phyloP scores from a whole-genome alignment of 169 alveolate genomes.

The Eimeria maxima region DNA sequence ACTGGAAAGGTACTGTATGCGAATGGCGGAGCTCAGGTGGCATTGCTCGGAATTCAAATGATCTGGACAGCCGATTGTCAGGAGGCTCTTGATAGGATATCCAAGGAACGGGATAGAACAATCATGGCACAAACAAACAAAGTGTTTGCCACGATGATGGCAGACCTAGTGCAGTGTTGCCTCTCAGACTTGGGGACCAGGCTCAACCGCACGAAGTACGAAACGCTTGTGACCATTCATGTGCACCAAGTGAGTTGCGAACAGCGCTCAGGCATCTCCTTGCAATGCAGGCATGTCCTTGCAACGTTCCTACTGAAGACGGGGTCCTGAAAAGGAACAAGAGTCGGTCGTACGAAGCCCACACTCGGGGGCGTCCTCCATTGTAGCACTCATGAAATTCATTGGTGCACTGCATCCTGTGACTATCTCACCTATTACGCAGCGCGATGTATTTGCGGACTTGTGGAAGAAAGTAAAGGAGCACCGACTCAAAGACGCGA shows the following conservation, averaged over 20 bases:
- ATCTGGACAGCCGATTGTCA: conserved; percentile 97
- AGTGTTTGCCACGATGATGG: conserved; percentile 92
- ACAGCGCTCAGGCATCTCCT: not conserved
- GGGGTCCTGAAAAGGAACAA: too few relatives aligned
- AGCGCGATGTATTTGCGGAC: conserved; percentile 97
- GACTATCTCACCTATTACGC: not conserved
- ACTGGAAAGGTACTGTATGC: not conserved
- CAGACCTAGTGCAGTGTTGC: conserved; percentile 94
- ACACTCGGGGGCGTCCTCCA: not conserved
- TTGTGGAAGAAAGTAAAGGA: conserved; percentile 94
- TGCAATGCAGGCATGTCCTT: not conserved
- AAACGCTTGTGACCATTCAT: conserved; percentile 97
- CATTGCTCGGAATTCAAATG: conserved; percentile 94
- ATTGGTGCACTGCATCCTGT: too few relatives aligned
- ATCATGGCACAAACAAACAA: conserved; percentile 87
- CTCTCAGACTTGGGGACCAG: conserved; percentile 94
- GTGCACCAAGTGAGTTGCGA: conserved; percentile 91
- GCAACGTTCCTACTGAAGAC: too few relatives aligned
- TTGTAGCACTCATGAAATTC: too few relatives aligned
- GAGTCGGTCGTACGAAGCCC: not conserved
- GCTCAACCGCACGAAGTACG: conserved; percentile 96
- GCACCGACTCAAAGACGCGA: conserved; percentile 94
- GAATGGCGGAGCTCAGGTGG: conserved; percentile 48
- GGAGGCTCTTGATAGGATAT: conserved; percentile 95
- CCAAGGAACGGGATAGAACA: conserved; percentile 90